These are phyloP conservation scores for Fragilariopsis cylindrus DNA, from an alignment of 108 stramenopile species.

Conservation along the genomic window DNA sequence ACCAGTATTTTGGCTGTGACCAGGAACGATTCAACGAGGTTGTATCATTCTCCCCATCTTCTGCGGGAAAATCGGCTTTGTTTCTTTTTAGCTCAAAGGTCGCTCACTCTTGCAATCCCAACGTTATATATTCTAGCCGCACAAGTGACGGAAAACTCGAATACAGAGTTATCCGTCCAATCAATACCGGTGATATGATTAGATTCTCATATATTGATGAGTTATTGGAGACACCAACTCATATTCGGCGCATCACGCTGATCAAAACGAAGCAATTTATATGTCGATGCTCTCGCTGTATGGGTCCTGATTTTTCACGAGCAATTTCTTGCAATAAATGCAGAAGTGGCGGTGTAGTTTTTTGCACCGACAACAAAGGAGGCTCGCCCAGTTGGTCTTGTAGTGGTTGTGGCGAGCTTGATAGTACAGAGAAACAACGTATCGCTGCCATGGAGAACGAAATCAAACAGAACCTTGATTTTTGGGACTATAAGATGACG, in stretches of 20 bases:
- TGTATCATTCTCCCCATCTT: not conserved
- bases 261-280: constrained; percentile 15
- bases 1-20: constrained; percentile 18
- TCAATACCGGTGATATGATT: constrained; percentile 28
- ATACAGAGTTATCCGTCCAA: constrained; percentile 33
- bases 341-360: not conserved
- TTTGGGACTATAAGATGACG: not conserved
- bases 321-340: constrained; percentile 12
- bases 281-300: constrained; percentile 33
- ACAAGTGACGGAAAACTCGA: constrained; percentile 29
- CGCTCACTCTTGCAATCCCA: constrained; percentile 36
- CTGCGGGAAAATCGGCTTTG: constrained; percentile 1
- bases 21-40: not conserved
- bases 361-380: not conserved
- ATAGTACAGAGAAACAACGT: not conserved
- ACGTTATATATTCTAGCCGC: constrained; percentile 11
- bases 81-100: constrained; percentile 35
- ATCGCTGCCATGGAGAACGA: not conserved
- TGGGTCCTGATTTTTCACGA: constrained; percentile 25
- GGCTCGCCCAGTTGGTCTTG: not conserved
- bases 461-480: not conserved
- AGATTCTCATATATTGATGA: constrained; percentile 26
- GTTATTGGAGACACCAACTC: constrained; percentile 14
- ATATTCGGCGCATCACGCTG: constrained; percentile 18
- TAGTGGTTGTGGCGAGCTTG: not conserved